Evolutionary conservation across 2,329 filamentous ascomycete species (phyloP).

Genomic region (Bertia moriformis): DNA sequence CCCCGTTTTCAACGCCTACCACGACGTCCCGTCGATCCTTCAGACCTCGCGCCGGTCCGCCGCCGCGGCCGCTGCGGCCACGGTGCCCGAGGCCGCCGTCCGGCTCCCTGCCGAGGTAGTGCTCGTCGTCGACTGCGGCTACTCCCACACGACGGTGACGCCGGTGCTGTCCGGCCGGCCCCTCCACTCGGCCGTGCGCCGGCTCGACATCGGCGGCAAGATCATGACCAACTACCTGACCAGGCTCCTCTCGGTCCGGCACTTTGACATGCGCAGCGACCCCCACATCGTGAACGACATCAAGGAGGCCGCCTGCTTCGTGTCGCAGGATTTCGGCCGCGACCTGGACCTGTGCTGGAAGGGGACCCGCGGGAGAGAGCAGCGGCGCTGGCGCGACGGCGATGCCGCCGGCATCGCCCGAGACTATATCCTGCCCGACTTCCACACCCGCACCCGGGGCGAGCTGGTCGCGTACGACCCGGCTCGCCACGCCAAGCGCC

Average conservation of each 20-base stretch:
- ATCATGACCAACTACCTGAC: slow-evolving; percentile 86
- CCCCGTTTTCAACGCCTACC: slow-evolving; percentile 66
- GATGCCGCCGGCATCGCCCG: slow-evolving; percentile 61
- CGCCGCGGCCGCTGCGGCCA: slow-evolving; percentile 22
- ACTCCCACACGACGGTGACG: slow-evolving; percentile 83
- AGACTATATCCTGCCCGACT: slow-evolving; percentile 86
- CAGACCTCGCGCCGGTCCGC: slow-evolving; percentile 37
- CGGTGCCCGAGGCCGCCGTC: neutral
- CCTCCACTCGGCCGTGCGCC: slow-evolving; percentile 65
- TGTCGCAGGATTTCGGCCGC: slow-evolving; percentile 59
- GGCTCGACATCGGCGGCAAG: slow-evolving; percentile 85
- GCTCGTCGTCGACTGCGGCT: slow-evolving; percentile 81
- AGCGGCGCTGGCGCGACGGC: slow-evolving; percentile 30
- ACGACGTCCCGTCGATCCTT: slow-evolving; percentile 59
- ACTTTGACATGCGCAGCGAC: slow-evolving; percentile 93
- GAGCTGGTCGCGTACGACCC: slow-evolving; percentile 67
- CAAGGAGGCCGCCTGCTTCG: slow-evolving; percentile 78
- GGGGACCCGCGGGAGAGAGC: slow-evolving; percentile 45
- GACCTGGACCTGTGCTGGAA: slow-evolving; percentile 81
- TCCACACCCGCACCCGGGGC: slow-evolving; percentile 44
- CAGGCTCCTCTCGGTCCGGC: slow-evolving; percentile 73
- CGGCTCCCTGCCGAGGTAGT: slow-evolving; percentile 58
- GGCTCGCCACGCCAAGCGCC: slow-evolving; percentile 34
- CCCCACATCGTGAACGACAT: slow-evolving; percentile 88
- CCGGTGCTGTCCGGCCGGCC: slow-evolving; percentile 71